A percentile compares a stretch with the other conserved stretches of the same genome.
These are phyloP conservation scores for Penicillium sp. DNA, from an alignment of 2,329 filamentous ascomycete species.

Conservation along the genomic window DNA sequence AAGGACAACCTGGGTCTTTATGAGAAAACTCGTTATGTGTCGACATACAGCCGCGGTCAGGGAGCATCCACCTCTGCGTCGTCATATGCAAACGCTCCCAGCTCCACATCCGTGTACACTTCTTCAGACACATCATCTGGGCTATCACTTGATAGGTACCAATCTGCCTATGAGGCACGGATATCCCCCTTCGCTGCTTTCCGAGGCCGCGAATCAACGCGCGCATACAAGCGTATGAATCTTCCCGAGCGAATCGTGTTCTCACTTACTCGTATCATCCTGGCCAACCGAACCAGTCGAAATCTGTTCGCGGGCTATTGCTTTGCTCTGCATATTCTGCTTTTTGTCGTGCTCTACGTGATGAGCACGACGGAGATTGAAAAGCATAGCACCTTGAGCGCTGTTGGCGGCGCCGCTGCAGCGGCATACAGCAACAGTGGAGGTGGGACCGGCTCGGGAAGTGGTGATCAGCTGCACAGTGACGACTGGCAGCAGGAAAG, in stretches of 20 bases:
- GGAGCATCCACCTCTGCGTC: slow-evolving; percentile 67
- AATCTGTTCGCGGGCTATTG: slow-evolving; percentile 95
- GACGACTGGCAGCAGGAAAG: slow-evolving; percentile 69
- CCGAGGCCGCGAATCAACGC: slow-evolving; percentile 85
- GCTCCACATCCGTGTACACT: slow-evolving; percentile 71
- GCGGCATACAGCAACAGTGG: slow-evolving; percentile 39
- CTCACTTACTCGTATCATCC: slow-evolving; percentile 85
- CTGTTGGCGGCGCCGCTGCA: slow-evolving; percentile 47
- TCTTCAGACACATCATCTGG: slow-evolving; percentile 64
- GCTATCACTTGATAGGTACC: slow-evolving; percentile 79
- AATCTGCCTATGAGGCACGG: slow-evolving; percentile 90
- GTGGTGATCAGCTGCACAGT: slow-evolving; percentile 40
- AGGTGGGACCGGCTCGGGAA: slow-evolving; percentile 26
- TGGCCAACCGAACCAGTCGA: slow-evolving; percentile 85
- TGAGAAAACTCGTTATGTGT: slow-evolving; percentile 96
- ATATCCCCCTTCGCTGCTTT: slow-evolving; percentile 96
- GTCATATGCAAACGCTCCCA: slow-evolving; percentile 66
- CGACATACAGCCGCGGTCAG: slow-evolving; percentile 80
- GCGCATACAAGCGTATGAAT: slow-evolving; percentile 92
- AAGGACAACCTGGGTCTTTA: slow-evolving; percentile 96
- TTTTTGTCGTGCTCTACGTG: slow-evolving; percentile 87
- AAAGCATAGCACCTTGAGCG: slow-evolving; percentile 62
- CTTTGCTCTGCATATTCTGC: slow-evolving; percentile 81
- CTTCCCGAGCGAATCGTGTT: slow-evolving; percentile 88
- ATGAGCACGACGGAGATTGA: slow-evolving; percentile 72